phyloP scores from a whole-genome alignment of 2,329 filamentous ascomycete genomes.

The Calonectria leucothoes region DNA sequence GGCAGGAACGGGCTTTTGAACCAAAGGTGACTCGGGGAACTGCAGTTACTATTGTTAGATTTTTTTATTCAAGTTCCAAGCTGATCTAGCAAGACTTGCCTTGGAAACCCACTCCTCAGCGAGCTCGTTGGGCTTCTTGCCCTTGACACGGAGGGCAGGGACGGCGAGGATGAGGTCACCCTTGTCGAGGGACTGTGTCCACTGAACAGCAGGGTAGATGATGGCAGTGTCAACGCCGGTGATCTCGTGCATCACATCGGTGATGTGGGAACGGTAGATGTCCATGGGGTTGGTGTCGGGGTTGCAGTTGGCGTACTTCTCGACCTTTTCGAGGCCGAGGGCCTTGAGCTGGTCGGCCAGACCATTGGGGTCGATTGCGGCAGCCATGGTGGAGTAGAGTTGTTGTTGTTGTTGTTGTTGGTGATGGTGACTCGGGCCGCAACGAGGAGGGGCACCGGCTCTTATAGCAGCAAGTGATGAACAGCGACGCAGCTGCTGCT shows the following conservation, averaged over 20 bases:
- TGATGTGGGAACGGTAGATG: constrained; percentile 82
- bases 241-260: constrained; percentile 73
- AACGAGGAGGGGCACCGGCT: neutral
- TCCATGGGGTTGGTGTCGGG: constrained; percentile 82
- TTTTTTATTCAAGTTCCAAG: constrained; percentile 5
- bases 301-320: constrained; percentile 65
- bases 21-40: constrained; percentile 80
- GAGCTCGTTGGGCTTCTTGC: constrained; percentile 72
- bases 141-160: constrained; percentile 83
- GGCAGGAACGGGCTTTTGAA: constrained; percentile 75
- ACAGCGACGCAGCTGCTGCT: neutral
- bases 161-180: constrained; percentile 84
- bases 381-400: constrained; percentile 32
- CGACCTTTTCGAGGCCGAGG: constrained; percentile 33
- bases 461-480: neutral
- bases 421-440: neutral
- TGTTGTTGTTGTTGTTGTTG: neutral
- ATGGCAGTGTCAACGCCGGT: constrained; percentile 77
- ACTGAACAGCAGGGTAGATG: constrained; percentile 81
- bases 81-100: constrained; percentile 50
- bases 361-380: constrained; percentile 34
- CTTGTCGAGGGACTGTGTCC: constrained; percentile 84
- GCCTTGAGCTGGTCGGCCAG: constrained; percentile 42
- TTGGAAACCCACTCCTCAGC: constrained; percentile 71
- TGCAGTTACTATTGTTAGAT: constrained; percentile 44